Evolutionary conservation across 2,329 filamentous ascomycete species (phyloP).

Genomic region (Neoarthrinium moseri): DNA sequence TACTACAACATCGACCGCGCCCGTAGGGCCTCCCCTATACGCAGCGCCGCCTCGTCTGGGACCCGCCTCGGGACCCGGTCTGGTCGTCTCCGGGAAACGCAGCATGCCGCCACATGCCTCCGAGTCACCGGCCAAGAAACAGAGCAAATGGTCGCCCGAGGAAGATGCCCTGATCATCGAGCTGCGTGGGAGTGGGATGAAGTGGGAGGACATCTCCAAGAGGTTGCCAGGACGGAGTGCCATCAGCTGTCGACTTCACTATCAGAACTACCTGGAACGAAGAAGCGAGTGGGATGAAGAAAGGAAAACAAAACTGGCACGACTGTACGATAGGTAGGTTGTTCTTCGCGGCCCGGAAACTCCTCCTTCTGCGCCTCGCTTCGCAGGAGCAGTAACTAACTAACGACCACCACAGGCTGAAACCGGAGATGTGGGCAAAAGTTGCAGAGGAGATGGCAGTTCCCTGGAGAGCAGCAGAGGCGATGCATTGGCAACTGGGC

Average conservation of each 20-base stretch:
- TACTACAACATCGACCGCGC: slow-evolving; percentile 32
- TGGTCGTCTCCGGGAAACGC: slow-evolving; percentile 39
- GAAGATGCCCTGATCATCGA: slow-evolving; percentile 95
- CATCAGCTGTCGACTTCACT: slow-evolving; percentile 91
- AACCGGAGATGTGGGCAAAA: slow-evolving; percentile 96
- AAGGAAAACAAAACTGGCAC: slow-evolving; percentile 92
- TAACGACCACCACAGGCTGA: slow-evolving; percentile 64
- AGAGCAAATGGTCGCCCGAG: slow-evolving; percentile 94
- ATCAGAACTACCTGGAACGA: slow-evolving; percentile 95
- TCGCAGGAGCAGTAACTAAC: not conserved
- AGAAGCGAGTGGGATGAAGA: slow-evolving; percentile 96
- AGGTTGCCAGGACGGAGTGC: slow-evolving; percentile 85
- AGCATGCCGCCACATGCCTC: slow-evolving; percentile 52
- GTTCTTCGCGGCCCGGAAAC: not conserved
- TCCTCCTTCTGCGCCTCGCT: not conserved
- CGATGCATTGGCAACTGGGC: slow-evolving; percentile 97
- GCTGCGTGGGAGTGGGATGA: slow-evolving; percentile 87
- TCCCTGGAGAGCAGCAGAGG: slow-evolving; percentile 92
- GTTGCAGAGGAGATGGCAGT: slow-evolving; percentile 93
- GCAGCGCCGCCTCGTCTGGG: slow-evolving; percentile 25
- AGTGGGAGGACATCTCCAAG: slow-evolving; percentile 98
- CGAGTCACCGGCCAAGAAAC: slow-evolving; percentile 81
- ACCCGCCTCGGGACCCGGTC: slow-evolving; percentile 23
- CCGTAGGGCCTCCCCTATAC: slow-evolving; percentile 24
- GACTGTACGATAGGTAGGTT: slow-evolving; percentile 87